Conservation (phyloP, 1,284 basidiomycete genomes). For the Leccinum proximum region DNA sequence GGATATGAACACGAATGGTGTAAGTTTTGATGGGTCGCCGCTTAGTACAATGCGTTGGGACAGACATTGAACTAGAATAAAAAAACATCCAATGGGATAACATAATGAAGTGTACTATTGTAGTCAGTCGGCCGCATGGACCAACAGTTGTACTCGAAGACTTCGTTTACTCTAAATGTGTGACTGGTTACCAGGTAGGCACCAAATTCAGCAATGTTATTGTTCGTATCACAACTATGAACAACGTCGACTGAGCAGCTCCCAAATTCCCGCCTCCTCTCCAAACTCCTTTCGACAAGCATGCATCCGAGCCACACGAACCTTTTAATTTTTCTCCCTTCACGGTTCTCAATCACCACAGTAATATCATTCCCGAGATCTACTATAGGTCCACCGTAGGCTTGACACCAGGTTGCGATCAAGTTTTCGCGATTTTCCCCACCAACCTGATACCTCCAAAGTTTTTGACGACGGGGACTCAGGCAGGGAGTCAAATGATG, state of each 20-base stretch:
- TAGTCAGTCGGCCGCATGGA: no score
- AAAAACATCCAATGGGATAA: no score
- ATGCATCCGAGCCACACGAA: neutral
- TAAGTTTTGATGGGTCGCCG: no score
- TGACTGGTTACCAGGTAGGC: no score
- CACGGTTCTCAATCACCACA: neutral
- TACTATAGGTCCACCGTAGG: neutral
- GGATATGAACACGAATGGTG: no score
- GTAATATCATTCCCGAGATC: neutral
- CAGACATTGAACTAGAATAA: no score
- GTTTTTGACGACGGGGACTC: neutral
- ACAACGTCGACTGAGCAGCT: neutral
- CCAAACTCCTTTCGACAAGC: neutral
- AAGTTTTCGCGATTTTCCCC: neutral
- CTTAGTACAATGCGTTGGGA: no score
- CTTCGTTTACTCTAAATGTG: neutral
- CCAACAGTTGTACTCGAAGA: no score
- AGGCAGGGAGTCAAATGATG: neutral
- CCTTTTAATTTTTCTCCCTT: neutral
- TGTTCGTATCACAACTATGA: neutral
- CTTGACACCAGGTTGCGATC: neutral
- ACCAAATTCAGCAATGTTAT: no score
- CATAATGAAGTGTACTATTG: no score
- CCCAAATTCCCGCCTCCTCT: neutral
- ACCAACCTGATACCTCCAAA: neutral